Base-by-base conservation (phyloP, 805 yeast species). In the Cyberlindnera xishuangbannaensis region DNA sequence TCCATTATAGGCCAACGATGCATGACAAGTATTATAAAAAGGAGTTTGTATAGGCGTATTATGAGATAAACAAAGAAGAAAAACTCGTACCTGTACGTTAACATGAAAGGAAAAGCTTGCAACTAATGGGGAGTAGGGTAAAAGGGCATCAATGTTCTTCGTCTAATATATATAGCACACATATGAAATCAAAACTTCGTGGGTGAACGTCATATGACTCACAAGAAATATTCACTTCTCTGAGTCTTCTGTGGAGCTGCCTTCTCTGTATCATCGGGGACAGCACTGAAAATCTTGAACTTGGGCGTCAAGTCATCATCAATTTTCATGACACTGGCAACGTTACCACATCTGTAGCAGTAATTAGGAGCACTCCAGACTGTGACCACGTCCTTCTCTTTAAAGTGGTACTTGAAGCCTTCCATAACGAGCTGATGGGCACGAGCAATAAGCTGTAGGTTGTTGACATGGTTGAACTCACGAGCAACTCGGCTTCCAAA, bases 341-440 rank as follows among this genome's bases (percentile, higher is more conserved):
- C 97, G 55, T 90, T 90, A 39, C 98, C 98, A 65, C 97, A 90
- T 53, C 97, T 71, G 61, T 90, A 90, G 64, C 97, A 88, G 64
- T 88, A 88, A 59, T 88, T 88, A 28, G 97, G 97, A 13, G 97
- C 97, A 9, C 88, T 78, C 97, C 97, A 90, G 23, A 90, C 97
- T 1, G 98, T 90, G 23, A 90, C 98, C 33, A 90, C 97, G 16
- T 41, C 45, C 51, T 87, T 85, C 46, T 90, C 96, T 42, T 87
- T 86, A 65, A 92, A 92, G 62, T 92, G 97, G 57, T 88, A 92
- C 47, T 90, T 75, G 69, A 86, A 90, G 2, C 98, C 98, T 57
- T 90, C 98, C 96, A 92, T 94, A 15, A 92, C 97, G 58, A 90
- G 73, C 61, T 90, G 98, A 64, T 90, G 98, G 0, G 97, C 97